Percentiles rank a stretch among this genome's conserved stretches.
These are phyloP conservation scores for Epichloe scottii DNA, from an alignment of 2,329 filamentous ascomycete genomes.

Conservation along the genomic window DNA sequence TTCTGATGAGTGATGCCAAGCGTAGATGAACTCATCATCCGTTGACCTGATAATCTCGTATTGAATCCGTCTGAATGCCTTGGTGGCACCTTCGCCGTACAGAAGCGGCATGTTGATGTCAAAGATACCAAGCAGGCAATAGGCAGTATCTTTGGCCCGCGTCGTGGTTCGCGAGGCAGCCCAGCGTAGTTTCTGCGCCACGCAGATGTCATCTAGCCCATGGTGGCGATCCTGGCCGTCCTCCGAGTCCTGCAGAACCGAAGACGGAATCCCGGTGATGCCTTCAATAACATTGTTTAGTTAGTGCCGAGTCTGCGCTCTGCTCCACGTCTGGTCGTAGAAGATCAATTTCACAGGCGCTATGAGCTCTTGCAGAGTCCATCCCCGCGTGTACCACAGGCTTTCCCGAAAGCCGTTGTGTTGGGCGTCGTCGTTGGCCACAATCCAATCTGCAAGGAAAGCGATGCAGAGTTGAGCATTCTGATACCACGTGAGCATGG, in stretches of 20 bases:
- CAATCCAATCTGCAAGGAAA: slow-evolving; percentile 7
- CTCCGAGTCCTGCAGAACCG: slow-evolving; percentile 8
- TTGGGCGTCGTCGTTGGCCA: background rate
- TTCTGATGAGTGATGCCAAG: background rate
- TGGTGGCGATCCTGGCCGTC: background rate
- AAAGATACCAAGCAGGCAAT: slow-evolving; percentile 21
- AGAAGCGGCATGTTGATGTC: slow-evolving; percentile 22
- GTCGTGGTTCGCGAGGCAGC: slow-evolving; percentile 17
- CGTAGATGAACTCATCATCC: background rate
- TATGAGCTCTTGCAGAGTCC: slow-evolving; percentile 10
- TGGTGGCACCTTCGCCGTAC: slow-evolving; percentile 18
- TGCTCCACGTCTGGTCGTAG: slow-evolving; percentile 13
- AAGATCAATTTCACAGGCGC: slow-evolving; percentile 14
- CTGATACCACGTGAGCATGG: slow-evolving; percentile 7
- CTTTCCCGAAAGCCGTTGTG: slow-evolving; percentile 4
- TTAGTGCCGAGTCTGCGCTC: slow-evolving; percentile 10
- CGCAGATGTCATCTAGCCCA: slow-evolving; percentile 8
- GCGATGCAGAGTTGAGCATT: slow-evolving; percentile 11
- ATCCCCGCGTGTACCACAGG: slow-evolving; percentile 6
- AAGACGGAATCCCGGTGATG: slow-evolving; percentile 12
- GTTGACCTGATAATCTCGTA: background rate
- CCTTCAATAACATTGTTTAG: slow-evolving; percentile 11
- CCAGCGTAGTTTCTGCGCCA: slow-evolving; percentile 20
- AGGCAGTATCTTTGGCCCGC: slow-evolving; percentile 18
- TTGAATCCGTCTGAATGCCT: slow-evolving; percentile 15